phyloP scores from a whole-genome alignment of 176 grass and related monocot species.

The Avena sativa region DNA sequence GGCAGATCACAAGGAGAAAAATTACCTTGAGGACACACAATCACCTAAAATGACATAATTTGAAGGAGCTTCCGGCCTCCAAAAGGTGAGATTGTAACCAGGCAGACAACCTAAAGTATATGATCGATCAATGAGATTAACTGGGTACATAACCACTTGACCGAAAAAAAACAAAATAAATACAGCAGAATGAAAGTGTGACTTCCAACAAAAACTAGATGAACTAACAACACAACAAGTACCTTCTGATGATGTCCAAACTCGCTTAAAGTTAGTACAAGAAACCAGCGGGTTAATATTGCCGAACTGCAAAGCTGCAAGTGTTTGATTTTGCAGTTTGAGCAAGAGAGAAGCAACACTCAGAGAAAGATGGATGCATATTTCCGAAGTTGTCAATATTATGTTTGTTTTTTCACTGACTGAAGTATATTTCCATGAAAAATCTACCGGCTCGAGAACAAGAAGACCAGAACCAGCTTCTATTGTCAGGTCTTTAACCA shows the following conservation, averaged over 20 bases:
- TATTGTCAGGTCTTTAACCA: conserved; percentile 83
- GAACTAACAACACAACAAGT: conserved; percentile 29
- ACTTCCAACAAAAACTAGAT: conserved; percentile 26
- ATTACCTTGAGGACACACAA: conserved; percentile 91
- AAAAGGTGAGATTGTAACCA: conserved; percentile 96
- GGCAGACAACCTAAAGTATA: conserved; percentile 64
- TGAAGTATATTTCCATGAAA: conserved; percentile 94
- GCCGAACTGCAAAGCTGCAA: conserved; percentile 90
- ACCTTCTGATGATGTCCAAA: conserved; percentile 93
- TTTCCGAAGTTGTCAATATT: conserved; percentile 67
- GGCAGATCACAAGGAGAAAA: conserved; percentile 8
- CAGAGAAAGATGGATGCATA: conserved; percentile 94
- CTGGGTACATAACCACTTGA: conserved; percentile 3
- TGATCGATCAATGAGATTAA: conserved; percentile 30
- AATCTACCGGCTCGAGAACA: conserved; percentile 89
- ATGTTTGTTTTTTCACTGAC: conserved; percentile 87
- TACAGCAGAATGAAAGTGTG: background rate
- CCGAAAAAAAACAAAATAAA: conserved; percentile 5
- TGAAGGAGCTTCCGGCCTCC: conserved; percentile 91
- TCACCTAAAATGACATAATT: conserved; percentile 99
- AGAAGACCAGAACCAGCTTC: conserved; percentile 92
- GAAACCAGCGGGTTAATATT: conserved; percentile 85
- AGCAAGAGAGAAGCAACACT: conserved; percentile 85
- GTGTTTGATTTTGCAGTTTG: conserved; percentile 92
- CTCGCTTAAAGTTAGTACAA: conserved; percentile 87